Percentiles rank a stretch among this genome's conserved stretches.
These are phyloP conservation scores for Eucalyptus marginata DNA, from an alignment of 345 rosid genomes.

Conservation along the genomic window DNA sequence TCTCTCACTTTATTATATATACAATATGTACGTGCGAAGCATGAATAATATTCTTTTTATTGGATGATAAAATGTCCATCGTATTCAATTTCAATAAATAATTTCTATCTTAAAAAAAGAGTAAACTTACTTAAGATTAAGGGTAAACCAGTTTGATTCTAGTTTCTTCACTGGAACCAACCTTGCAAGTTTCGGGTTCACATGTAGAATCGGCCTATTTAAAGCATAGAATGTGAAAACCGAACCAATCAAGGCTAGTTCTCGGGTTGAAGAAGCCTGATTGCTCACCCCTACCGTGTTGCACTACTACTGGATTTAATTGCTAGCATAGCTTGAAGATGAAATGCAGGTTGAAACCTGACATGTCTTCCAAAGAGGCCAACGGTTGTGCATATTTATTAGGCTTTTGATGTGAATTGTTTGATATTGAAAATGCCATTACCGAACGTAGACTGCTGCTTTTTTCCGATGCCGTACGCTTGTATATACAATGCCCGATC, in stretches of 20 bases:
- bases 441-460: not conserved
- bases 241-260: not conserved
- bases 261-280: not conserved
- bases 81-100: not conserved
- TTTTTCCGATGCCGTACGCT: not conserved
- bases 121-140: not conserved
- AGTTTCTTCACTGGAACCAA: not conserved
- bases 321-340: not conserved
- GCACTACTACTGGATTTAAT: not conserved
- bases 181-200: not conserved
- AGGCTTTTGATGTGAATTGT: not conserved
- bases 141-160: not conserved
- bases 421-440: not conserved
- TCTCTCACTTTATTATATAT: not conserved
- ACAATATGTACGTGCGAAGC: not conserved
- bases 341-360: not conserved
- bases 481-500: not conserved
- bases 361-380: not conserved
- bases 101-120: not conserved
- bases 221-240: not conserved
- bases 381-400: not conserved
- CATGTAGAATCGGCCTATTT: not conserved
- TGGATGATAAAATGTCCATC: not conserved
- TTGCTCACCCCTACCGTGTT: not conserved
- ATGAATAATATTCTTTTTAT: not conserved